Evolutionary conservation across 2,329 filamentous ascomycete species (phyloP), one percentile per base, ranked within the genome.

Genomic region (Colletotrichum sp.): DNA sequence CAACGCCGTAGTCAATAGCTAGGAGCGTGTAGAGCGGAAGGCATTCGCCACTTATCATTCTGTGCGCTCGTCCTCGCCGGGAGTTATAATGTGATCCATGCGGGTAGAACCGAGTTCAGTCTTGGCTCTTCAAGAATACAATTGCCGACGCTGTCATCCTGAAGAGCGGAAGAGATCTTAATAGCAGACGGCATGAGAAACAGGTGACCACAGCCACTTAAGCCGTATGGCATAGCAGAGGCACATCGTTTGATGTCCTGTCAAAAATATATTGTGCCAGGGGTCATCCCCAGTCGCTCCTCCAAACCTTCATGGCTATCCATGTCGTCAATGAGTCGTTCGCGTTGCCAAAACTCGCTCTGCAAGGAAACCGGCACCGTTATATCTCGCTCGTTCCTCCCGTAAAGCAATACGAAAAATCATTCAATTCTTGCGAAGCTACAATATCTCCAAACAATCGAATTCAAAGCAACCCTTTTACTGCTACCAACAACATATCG

Each of bases 281-380:
- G 63, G 63, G 38, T 66, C 29, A n/a, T 55, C 63, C 43, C 63
- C 43, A 18, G 43, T 29, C 18, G 31, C 31, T 63, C 43, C 15
- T 31, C n/a, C 29, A 24, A 3, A 38, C 63, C 47, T 66, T 36
- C 31, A 36, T 66, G 43, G 31, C 24, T 27, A 66, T 66, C 63
- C 63, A 33, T 66, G 63, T 65, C 29, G 18, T 34, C 9, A 65
- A 54, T 27, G 63, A 54, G 43, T 65, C 63, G 27, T 65, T 65
- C 18, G n/a, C 9, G 13, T 8, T 65, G 27, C 18, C 12, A 5
- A n/a, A 38, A n/a, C 3, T 1, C 0, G 57, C 57, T 16, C 33
- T 12, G 5, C 31, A 61, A 36, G 57, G 31, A n/a, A 33, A 34
- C 15, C 18, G 31, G 18, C 57, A 13, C n/a, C 47, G 29, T 7